A percentile compares a stretch with the other conserved stretches of the same genome.
Evolutionary conservation across 139 green algal genomes (phyloP).

Genomic region (Chlorella vulgaris): DNA sequence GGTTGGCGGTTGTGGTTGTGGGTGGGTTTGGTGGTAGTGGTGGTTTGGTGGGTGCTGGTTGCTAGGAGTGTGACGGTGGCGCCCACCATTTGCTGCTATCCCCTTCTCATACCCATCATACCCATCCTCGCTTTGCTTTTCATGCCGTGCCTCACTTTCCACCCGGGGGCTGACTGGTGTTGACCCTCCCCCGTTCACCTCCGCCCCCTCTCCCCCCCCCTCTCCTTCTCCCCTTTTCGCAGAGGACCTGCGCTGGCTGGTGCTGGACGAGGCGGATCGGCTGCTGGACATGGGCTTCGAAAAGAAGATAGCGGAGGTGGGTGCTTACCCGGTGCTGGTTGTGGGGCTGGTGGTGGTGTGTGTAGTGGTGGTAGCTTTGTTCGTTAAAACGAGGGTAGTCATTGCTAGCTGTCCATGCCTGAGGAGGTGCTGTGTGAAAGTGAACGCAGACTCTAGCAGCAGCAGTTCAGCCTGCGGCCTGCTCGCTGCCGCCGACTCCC

Average conservation of each 20-base stretch:
- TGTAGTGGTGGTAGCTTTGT: background rate
- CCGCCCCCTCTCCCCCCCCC: no score
- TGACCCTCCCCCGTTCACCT: no score
- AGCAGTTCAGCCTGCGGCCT: background rate
- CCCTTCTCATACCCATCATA: no score
- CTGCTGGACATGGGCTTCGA: slow-evolving; percentile 96
- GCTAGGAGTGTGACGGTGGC: no score
- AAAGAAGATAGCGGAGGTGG: slow-evolving; percentile 67
- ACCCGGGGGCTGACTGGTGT: no score
- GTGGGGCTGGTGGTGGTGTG: background rate
- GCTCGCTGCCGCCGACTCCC: background rate
- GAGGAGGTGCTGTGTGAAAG: no score
- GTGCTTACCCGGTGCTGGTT: no score
- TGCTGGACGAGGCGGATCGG: slow-evolving; percentile 93
- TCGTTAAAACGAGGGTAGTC: background rate
- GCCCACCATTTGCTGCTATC: no score
- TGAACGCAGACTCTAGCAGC: no score
- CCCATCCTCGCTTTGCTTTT: no score
- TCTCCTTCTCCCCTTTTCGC: background rate
- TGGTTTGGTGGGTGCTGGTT: no score
- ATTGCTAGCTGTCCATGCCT: background rate
- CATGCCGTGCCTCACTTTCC: no score
- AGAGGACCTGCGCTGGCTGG: slow-evolving; percentile 76
- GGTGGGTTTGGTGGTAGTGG: background rate
- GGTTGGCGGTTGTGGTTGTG: background rate